A percentile compares a stretch with the other conserved stretches of the same genome.
Conservation (phyloP, 2,329 filamentous ascomycete species). For the Arthrobotrys megalospora region DNA sequence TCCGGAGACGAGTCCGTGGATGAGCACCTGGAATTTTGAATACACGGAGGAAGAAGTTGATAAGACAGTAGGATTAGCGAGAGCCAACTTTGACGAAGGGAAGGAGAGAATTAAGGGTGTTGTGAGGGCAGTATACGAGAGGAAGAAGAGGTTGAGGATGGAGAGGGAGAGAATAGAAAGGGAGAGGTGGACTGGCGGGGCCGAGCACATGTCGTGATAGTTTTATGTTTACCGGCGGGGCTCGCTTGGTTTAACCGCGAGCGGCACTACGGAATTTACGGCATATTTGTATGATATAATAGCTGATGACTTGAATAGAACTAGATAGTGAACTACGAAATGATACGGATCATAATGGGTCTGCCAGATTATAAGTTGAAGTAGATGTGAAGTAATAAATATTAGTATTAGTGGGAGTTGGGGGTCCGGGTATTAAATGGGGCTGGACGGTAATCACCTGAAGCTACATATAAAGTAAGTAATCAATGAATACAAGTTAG, state of each 20-base stretch:
- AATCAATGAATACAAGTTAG: too few relatives aligned
- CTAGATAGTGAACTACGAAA: too few relatives aligned
- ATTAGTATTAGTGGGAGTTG: too few relatives aligned
- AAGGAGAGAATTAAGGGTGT: constrained; percentile 82
- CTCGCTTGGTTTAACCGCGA: too few relatives aligned
- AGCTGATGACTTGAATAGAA: too few relatives aligned
- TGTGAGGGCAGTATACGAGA: constrained; percentile 89
- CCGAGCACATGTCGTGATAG: constrained; percentile 55
- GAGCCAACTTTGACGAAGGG: constrained; percentile 89
- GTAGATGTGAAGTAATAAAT: not conserved
- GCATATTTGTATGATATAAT: too few relatives aligned
- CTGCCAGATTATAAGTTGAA: not conserved
- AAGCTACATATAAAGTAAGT: too few relatives aligned
- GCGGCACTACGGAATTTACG: too few relatives aligned
- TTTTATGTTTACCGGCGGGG: not conserved
- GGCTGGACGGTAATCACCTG: too few relatives aligned
- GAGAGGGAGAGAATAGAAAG: constrained; percentile 38
- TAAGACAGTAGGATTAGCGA: constrained; percentile 82
- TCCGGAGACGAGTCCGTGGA: constrained; percentile 84
- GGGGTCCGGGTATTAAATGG: too few relatives aligned
- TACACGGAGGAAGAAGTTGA: constrained; percentile 94
- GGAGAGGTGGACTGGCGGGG: constrained; percentile 21
- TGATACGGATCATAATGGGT: too few relatives aligned
- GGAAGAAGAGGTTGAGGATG: constrained; percentile 76
- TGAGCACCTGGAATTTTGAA: constrained; percentile 96